These are phyloP conservation scores for Jamesozyma gamospora DNA, from an alignment of 805 yeast genomes.

Conservation along the genomic window DNA sequence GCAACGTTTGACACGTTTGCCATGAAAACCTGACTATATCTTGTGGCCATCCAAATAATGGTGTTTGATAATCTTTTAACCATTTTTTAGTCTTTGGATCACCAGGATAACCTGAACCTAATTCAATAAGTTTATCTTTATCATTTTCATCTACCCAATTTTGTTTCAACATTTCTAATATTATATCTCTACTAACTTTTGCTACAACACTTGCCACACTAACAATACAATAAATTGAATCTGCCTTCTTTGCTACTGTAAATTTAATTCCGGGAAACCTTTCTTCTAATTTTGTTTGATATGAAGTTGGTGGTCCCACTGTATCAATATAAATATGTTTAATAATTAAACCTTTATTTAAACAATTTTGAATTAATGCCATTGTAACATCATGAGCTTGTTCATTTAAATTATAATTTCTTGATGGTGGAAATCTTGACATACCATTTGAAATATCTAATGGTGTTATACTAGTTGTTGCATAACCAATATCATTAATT, in stretches of 20 bases:
- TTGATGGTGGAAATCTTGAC: slow-evolving; percentile 52
- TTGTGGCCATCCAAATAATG: slow-evolving; percentile 76
- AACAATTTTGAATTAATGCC: slow-evolving; percentile 54
- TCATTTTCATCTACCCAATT: not conserved
- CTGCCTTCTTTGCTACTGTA: slow-evolving; percentile 91
- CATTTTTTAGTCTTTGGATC: slow-evolving; percentile 82
- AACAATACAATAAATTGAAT: slow-evolving; percentile 82
- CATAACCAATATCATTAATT: slow-evolving; percentile 68
- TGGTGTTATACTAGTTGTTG: slow-evolving; percentile 76
- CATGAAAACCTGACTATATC: slow-evolving; percentile 77
- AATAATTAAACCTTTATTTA: slow-evolving; percentile 52
- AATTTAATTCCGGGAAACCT: slow-evolving; percentile 62
- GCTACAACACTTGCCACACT: slow-evolving; percentile 94
- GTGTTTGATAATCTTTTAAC: slow-evolving; percentile 55
- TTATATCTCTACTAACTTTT: slow-evolving; percentile 83
- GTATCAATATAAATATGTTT: slow-evolving; percentile 83
- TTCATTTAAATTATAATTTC: slow-evolving; percentile 63
- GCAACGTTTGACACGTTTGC: slow-evolving; percentile 80
- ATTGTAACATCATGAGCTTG: slow-evolving; percentile 97
- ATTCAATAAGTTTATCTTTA: not conserved
- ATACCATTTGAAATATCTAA: slow-evolving; percentile 80
- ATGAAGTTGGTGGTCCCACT: slow-evolving; percentile 87
- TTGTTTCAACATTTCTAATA: slow-evolving; percentile 17
- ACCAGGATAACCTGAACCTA: slow-evolving; percentile 91
- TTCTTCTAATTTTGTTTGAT: slow-evolving; percentile 61